Conservation (phyloP, 2,329 filamentous ascomycete genomes). For the Cadophora sp. region DNA sequence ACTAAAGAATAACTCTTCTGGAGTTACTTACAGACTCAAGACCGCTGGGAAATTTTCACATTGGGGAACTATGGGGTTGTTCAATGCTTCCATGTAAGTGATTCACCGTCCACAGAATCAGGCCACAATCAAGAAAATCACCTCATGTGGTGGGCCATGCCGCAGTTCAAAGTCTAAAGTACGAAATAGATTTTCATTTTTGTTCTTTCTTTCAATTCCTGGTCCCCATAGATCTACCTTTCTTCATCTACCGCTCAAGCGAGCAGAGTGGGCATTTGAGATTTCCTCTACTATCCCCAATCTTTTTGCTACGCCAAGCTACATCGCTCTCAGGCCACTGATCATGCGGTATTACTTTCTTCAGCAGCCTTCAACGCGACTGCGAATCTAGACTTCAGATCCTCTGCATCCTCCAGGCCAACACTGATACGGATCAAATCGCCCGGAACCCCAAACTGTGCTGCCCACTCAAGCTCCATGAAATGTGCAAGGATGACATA, state of each 20-base stretch:
- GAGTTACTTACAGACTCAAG: no score
- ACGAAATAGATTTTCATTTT: background rate
- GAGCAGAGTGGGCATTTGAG: background rate
- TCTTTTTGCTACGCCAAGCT: background rate
- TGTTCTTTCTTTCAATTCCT: background rate
- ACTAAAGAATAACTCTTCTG: no score
- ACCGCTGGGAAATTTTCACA: no score
- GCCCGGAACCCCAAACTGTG: conserved; percentile 79
- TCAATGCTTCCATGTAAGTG: no score
- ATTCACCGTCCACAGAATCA: background rate
- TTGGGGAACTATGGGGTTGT: no score
- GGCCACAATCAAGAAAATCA: background rate
- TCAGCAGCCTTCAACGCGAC: conserved; percentile 70
- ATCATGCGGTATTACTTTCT: conserved; percentile 24
- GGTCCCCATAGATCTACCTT: background rate
- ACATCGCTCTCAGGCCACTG: background rate
- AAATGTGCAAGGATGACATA: conserved; percentile 95
- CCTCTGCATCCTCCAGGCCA: conserved; percentile 79
- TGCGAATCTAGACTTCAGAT: conserved; percentile 69
- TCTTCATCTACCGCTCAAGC: background rate
- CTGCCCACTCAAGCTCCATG: conserved; percentile 89
- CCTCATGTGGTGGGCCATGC: background rate
- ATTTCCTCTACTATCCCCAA: background rate
- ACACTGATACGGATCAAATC: conserved; percentile 87
- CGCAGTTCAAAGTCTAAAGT: background rate